A percentile compares a stretch with the other conserved stretches of the same genome.
Conservation (phyloP, 225 moss, liverwort and hornwort species). For the Ulota crispa region DNA sequence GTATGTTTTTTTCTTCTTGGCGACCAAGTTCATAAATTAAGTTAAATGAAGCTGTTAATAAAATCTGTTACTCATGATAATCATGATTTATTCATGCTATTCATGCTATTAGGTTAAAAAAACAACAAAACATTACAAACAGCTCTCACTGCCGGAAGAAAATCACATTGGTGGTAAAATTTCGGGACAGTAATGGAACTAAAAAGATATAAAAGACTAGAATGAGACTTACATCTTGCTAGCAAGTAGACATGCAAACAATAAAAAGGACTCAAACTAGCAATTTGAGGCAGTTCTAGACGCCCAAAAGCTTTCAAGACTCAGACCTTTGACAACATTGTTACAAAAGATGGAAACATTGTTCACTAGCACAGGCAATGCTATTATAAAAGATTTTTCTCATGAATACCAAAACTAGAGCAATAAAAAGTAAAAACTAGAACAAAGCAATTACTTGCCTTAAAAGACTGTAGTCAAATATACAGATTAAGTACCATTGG, state of each 20-base stretch:
- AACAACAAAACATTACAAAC: not conserved
- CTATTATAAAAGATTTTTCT: not conserved
- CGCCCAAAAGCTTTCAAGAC: not conserved
- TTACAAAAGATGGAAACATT: not conserved
- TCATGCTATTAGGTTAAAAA: not conserved
- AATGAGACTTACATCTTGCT: constrained; percentile 1
- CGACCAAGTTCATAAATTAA: constrained; percentile 51
- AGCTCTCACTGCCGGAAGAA: not conserved
- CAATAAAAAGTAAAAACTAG: not conserved
- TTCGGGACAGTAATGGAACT: not conserved
- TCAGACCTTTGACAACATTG: not conserved
- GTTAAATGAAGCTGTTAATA: constrained; percentile 8
- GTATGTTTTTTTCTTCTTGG: constrained; percentile 69
- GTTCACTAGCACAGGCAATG: not conserved
- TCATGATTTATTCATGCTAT: not conserved
- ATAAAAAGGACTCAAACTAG: not conserved
- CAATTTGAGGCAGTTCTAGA: not conserved
- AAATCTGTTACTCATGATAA: constrained; percentile 1
- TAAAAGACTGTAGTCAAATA: constrained; percentile 81
- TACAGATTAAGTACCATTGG: constrained; percentile 89
- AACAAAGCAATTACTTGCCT: constrained; percentile 62
- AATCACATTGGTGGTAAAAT: not conserved
- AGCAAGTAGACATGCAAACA: not conserved
- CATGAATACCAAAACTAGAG: not conserved
- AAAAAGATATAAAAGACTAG: not conserved